A percentile compares a stretch with the other conserved stretches of the same genome.
Evolutionary conservation across 805 yeast species (phyloP).

Genomic region (Candida railenensis): DNA sequence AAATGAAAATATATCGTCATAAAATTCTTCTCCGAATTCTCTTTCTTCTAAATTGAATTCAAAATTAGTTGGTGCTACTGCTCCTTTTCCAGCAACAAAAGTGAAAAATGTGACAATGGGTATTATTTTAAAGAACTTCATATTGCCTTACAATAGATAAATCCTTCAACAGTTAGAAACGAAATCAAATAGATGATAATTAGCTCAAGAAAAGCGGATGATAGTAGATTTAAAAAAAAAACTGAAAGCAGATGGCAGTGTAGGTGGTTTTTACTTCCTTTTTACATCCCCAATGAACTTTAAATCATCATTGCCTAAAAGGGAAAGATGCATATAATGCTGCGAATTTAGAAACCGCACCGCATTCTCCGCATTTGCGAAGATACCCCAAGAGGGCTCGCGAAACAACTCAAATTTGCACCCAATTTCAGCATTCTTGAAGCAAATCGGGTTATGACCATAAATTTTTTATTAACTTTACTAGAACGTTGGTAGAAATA

Average conservation of each 20-base stretch:
- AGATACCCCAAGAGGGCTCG: no score
- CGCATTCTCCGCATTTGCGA: no score
- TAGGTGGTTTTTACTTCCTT: neutral
- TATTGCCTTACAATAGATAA: neutral
- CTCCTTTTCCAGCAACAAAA: neutral
- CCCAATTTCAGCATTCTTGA: no score
- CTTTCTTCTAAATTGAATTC: neutral
- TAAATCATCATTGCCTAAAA: slow-evolving; percentile 3
- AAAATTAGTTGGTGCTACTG: neutral
- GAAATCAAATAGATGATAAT: neutral
- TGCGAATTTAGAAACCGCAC: no score
- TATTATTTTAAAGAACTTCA: slow-evolving; percentile 4
- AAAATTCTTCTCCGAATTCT: neutral
- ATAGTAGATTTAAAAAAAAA: neutral
- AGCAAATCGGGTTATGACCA: no score
- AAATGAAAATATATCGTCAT: neutral
- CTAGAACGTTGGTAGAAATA: no score
- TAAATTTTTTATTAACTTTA: no score
- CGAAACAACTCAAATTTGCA: no score
- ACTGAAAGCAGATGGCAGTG: neutral
- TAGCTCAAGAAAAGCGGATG: neutral
- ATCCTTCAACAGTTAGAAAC: neutral
- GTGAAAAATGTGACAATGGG: neutral
- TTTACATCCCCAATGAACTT: neutral
- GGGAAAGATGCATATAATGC: slow-evolving; percentile 1